These are phyloP conservation scores for Arxiozyma telluris DNA, from an alignment of 1,139 yeast genomes.

Conservation along the genomic window DNA sequence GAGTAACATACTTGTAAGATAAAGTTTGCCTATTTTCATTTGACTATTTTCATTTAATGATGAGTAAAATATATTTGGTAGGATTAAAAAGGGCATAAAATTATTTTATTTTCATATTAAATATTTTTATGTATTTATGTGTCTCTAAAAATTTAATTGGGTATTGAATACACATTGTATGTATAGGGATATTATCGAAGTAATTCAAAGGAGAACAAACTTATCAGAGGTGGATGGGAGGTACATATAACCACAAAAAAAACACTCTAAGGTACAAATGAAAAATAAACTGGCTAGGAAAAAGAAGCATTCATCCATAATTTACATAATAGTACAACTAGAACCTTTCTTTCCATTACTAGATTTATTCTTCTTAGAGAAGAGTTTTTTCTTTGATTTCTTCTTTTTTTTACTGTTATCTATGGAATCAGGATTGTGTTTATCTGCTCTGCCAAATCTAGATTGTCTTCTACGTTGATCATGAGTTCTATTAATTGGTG, in stretches of 20 bases:
- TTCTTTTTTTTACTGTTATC: background rate
- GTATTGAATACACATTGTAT: background rate
- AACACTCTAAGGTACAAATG: background rate
- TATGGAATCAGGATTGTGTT: constrained; percentile 39
- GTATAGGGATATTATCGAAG: background rate
- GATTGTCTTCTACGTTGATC: constrained; percentile 31
- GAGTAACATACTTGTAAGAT: background rate
- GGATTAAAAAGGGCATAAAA: background rate
- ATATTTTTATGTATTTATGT: background rate
- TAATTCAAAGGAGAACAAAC: too few relatives aligned
- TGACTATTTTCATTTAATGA: too few relatives aligned
- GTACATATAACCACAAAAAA: too few relatives aligned
- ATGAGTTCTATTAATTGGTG: background rate
- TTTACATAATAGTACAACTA: constrained; percentile 7
- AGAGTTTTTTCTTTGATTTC: background rate
- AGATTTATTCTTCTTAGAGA: background rate
- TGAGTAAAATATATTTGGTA: background rate
- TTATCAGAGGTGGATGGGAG: too few relatives aligned
- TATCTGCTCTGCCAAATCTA: constrained; percentile 13
- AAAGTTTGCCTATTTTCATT: too few relatives aligned
- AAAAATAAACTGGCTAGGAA: too few relatives aligned
- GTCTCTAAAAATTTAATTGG: background rate
- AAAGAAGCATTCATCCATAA: background rate
- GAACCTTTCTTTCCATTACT: constrained; percentile 3
- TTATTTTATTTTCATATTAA: too few relatives aligned